Conservation (phyloP, 148 eudicot species). For the Persicaria maculosa region DNA sequence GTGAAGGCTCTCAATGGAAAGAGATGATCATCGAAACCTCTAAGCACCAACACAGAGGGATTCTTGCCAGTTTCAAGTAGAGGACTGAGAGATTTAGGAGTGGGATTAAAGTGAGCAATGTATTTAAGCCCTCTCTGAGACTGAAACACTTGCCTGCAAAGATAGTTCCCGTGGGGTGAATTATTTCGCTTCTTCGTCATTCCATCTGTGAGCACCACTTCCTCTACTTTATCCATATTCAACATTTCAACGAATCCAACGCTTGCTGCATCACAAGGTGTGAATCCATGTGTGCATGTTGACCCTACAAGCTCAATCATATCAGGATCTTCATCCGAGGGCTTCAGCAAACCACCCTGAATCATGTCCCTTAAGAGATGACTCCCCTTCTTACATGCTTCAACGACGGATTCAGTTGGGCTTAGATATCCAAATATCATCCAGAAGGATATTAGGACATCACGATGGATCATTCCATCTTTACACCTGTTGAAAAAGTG, state of each 20-base stretch:
- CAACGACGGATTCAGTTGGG: too few relatives aligned
- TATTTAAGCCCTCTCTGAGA: background rate
- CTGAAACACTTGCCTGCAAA: too few relatives aligned
- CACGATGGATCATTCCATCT: too few relatives aligned
- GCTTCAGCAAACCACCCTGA: background rate
- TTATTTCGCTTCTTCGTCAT: background rate
- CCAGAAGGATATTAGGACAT: too few relatives aligned
- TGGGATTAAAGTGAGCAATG: background rate
- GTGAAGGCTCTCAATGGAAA: background rate
- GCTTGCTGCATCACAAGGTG: too few relatives aligned
- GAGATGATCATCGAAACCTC: background rate
- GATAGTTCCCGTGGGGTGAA: too few relatives aligned
- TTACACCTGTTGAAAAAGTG: too few relatives aligned
- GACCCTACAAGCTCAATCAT: background rate
- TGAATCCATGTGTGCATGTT: background rate
- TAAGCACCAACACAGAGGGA: background rate
- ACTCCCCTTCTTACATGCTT: too few relatives aligned
- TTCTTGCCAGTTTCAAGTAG: background rate
- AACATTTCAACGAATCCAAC: too few relatives aligned
- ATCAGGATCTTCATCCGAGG: background rate
- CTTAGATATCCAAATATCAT: too few relatives aligned
- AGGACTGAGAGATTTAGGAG: background rate
- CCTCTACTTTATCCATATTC: background rate
- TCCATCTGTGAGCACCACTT: background rate
- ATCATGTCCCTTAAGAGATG: too few relatives aligned